Evolutionary conservation across 2,329 filamentous ascomycete species (phyloP).

Genomic region (Phialocephala sp.): DNA sequence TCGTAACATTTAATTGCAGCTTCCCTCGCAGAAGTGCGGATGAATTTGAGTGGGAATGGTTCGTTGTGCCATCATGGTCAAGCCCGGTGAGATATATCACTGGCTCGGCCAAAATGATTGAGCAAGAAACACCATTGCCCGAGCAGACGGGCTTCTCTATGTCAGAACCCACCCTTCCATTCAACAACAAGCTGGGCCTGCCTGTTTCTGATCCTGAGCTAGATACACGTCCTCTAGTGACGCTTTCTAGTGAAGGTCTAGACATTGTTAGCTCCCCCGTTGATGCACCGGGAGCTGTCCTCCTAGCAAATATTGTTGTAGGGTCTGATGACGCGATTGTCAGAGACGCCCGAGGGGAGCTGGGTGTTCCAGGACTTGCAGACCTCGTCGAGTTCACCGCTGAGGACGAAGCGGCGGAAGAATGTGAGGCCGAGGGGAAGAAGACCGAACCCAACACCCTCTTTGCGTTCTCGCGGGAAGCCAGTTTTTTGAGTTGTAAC

Average conservation of each 20-base stretch:
- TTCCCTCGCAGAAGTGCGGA: conserved; percentile 87
- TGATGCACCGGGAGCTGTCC: conserved; percentile 23
- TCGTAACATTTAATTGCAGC: conserved; percentile 80
- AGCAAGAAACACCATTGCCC: conserved; percentile 76
- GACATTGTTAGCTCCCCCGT: conserved; percentile 31
- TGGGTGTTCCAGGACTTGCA: conserved; percentile 31
- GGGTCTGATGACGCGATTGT: conserved; percentile 31
- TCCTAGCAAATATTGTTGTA: conserved; percentile 35
- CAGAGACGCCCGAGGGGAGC: conserved; percentile 29
- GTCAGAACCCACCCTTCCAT: conserved; percentile 48
- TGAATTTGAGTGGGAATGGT: conserved; percentile 34
- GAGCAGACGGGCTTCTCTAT: conserved; percentile 72
- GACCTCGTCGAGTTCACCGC: conserved; percentile 35
- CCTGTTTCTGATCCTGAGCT: conserved; percentile 1
- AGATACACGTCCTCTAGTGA: conserved; percentile 6
- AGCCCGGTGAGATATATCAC: conserved; percentile 81
- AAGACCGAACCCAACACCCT: conserved; percentile 43
- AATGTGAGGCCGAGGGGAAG: conserved; percentile 34
- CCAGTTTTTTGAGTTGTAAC: conserved; percentile 50
- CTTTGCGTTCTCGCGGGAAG: conserved; percentile 48
- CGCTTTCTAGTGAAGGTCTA: conserved; percentile 27
- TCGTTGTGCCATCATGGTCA: conserved; percentile 55
- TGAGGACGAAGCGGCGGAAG: conserved; percentile 29
- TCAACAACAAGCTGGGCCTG: conserved; percentile 12
- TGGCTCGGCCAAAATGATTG: conserved; percentile 79